Percentiles rank a stretch among this genome's conserved stretches.
Evolutionary conservation across 345 rosid species (phyloP).

Genomic region (Tarenaya hassleriana): DNA sequence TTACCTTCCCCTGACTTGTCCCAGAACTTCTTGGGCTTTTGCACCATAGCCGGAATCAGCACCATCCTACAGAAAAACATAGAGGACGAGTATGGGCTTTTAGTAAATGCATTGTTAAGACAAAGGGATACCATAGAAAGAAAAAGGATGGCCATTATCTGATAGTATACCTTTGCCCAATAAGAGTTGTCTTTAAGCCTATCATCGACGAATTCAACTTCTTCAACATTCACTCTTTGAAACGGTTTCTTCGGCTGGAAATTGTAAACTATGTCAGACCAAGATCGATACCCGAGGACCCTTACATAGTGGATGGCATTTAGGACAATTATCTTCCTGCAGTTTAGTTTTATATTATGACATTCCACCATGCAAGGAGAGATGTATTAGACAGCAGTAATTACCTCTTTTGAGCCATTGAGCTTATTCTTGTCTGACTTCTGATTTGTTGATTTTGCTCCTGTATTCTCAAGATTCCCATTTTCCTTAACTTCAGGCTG

Average conservation of each 20-base stretch:
- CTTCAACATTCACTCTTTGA: constrained; percentile 78
- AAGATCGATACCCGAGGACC: constrained; percentile 15
- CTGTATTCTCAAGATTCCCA: constrained; percentile 33
- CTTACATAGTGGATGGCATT: too few species aligned
- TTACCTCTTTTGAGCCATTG: constrained; percentile 62
- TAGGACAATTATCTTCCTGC: background rate
- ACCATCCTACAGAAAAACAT: constrained; percentile 52
- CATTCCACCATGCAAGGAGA: too few species aligned
- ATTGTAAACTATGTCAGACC: constrained; percentile 8
- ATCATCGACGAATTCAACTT: constrained; percentile 57
- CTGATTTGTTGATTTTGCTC: constrained; percentile 32
- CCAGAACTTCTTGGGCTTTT: constrained; percentile 89
- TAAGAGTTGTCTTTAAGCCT: constrained; percentile 90
- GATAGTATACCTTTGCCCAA: constrained; percentile 88
- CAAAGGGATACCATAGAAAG: background rate
- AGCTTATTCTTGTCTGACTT: constrained; percentile 35
- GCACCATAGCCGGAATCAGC: constrained; percentile 90
- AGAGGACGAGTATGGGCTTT: constrained; percentile 10
- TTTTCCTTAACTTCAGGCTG: constrained; percentile 28
- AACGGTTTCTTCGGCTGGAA: constrained; percentile 68
- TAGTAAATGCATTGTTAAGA: background rate
- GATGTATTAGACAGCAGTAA: background rate
- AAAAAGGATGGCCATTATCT: background rate
- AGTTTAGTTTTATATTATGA: too few species aligned
- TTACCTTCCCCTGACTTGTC: constrained; percentile 96